Conservation (phyloP, 1,284 basidiomycete species). For the Mycosarcoma mackinlayi region DNA sequence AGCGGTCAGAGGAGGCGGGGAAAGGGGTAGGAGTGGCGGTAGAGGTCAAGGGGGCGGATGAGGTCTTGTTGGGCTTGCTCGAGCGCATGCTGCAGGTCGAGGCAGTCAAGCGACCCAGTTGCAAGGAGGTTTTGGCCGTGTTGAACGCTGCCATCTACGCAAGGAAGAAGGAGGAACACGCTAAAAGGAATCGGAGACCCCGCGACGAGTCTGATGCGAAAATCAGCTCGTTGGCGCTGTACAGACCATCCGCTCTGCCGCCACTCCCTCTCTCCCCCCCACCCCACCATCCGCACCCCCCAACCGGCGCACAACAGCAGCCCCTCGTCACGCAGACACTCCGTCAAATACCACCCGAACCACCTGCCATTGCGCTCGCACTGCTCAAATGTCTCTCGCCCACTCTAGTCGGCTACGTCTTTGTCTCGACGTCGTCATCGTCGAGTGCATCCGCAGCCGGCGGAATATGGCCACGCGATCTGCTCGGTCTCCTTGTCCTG, state of each 20-base stretch:
- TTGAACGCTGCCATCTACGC: background rate
- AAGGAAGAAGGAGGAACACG: background rate
- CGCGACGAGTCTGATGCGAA: no score
- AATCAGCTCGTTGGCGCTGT: constrained; percentile 24
- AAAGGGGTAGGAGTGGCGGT: constrained; percentile 70
- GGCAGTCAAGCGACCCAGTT: constrained; percentile 76
- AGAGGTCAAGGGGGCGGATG: constrained; percentile 76
- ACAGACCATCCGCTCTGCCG: constrained; percentile 19
- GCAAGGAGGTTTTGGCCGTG: constrained; percentile 74
- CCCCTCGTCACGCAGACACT: background rate
- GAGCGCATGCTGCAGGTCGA: constrained; percentile 77
- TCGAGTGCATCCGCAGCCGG: no score
- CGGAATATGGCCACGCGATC: no score
- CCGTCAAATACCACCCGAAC: background rate
- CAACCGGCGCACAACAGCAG: background rate
- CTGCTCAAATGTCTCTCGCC: constrained; percentile 19
- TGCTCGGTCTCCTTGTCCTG: constrained; percentile 1
- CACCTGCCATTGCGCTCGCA: constrained; percentile 1
- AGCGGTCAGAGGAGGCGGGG: background rate
- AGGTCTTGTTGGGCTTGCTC: constrained; percentile 77
- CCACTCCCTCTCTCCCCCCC: background rate
- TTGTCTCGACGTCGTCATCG: no score
- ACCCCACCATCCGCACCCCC: no score
- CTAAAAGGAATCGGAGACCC: background rate
- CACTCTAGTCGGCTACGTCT: background rate